These are phyloP conservation scores for Metarhizium brunneum DNA, from an alignment of 2,329 filamentous ascomycete genomes.

Conservation along the genomic window DNA sequence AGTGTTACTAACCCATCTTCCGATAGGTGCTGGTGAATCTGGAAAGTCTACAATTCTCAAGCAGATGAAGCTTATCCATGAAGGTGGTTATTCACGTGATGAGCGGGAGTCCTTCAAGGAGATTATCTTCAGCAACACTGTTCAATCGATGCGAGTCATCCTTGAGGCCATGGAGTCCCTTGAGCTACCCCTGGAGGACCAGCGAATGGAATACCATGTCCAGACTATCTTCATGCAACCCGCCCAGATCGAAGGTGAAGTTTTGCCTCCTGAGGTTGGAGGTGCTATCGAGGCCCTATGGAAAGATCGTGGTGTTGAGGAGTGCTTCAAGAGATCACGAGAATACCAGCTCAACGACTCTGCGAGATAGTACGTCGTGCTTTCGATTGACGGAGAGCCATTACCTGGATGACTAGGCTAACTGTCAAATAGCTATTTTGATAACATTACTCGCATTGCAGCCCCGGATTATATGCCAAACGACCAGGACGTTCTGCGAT, in stretches of 20 bases:
- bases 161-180: slow-evolving; percentile 61
- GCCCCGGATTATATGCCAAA: slow-evolving; percentile 89
- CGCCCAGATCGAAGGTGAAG: slow-evolving; percentile 90
- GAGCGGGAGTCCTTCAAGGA: slow-evolving; percentile 63
- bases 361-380: slow-evolving; percentile 66
- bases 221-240: slow-evolving; percentile 99
- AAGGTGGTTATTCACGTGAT: slow-evolving; percentile 96
- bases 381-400: not conserved
- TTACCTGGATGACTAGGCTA: slow-evolving; percentile 14
- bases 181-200: slow-evolving; percentile 77
- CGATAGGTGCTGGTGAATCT: slow-evolving; percentile 81
- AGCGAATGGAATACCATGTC: slow-evolving; percentile 91
- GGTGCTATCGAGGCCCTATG: slow-evolving; percentile 86
- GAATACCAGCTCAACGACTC: slow-evolving; percentile 97
- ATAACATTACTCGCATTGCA: slow-evolving; percentile 85
- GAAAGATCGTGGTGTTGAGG: slow-evolving; percentile 87
- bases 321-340: slow-evolving; percentile 90
- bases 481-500: slow-evolving; percentile 90
- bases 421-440: slow-evolving; percentile 69
- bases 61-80: slow-evolving; percentile 91
- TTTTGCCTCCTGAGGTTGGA: slow-evolving; percentile 87
- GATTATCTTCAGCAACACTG: slow-evolving; percentile 62
- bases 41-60: slow-evolving; percentile 38
- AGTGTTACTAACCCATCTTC: not conserved
- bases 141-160: slow-evolving; percentile 61